Percentiles rank a stretch among this genome's conserved stretches.
These are phyloP conservation scores for Fusarium circinatum DNA, from an alignment of 2,329 filamentous ascomycete genomes.

Conservation along the genomic window DNA sequence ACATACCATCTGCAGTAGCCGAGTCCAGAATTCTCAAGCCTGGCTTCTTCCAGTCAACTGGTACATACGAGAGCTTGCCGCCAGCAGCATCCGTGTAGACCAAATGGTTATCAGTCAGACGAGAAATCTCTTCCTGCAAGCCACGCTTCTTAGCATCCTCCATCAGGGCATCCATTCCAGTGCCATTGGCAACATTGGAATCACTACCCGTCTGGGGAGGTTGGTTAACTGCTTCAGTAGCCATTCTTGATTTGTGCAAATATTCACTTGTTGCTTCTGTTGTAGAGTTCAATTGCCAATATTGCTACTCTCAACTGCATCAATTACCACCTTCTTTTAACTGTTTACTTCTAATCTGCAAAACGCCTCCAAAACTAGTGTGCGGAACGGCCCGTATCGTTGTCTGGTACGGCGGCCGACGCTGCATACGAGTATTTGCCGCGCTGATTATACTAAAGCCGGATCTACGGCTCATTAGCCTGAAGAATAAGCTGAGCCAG, in stretches of 20 bases:
- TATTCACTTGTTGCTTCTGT: background rate
- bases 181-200: conserved; percentile 1
- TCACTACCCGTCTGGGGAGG: background rate
- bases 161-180: conserved; percentile 4
- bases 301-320: background rate
- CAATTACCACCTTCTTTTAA: background rate
- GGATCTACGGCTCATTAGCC: background rate
- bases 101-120: background rate
- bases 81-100: conserved; percentile 4
- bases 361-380: background rate
- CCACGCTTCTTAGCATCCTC: conserved; percentile 3
- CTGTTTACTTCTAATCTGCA: too few relatives aligned
- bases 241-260: background rate
- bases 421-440: background rate
- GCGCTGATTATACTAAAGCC: background rate
- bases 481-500: background rate
- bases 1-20: background rate
- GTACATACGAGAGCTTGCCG: background rate
- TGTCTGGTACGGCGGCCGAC: background rate
- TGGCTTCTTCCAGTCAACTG: conserved; percentile 1
- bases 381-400: background rate
- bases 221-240: background rate
- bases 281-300: background rate
- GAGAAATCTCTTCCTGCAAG: background rate
- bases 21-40: background rate